phyloP scores from a whole-genome alignment of 176 grass and related monocot genomes.

The Typha latifolia region DNA sequence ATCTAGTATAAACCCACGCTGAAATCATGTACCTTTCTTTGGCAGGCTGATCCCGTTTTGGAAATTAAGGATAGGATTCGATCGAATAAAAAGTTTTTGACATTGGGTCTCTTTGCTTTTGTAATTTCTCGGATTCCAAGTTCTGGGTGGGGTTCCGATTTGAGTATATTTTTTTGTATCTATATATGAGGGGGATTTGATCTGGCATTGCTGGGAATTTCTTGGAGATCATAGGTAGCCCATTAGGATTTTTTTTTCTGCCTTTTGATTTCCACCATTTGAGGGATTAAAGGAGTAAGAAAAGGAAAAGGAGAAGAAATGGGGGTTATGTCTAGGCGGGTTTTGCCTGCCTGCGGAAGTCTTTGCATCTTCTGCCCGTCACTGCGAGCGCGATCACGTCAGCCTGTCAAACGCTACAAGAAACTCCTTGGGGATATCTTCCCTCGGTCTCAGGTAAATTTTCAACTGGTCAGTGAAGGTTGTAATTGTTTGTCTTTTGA shows the following conservation, averaged over 20 bases:
- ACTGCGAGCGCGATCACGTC: conserved; percentile 60
- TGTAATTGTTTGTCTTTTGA: not conserved
- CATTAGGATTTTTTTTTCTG: not conserved
- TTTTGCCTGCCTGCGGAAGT: conserved; percentile 73
- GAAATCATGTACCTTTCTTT: not conserved
- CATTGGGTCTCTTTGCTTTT: not conserved
- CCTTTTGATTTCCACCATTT: not conserved
- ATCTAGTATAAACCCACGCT: no score
- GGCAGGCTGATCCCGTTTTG: conserved; percentile 7
- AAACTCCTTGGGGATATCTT: conserved; percentile 74
- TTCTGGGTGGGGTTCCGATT: no score
- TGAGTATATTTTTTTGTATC: no score
- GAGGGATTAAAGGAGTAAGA: not conserved
- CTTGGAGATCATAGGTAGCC: not conserved
- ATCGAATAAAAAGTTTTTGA: not conserved
- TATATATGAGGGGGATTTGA: no score
- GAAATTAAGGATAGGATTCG: not conserved
- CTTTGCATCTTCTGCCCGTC: conserved; percentile 90
- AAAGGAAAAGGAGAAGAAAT: conserved; percentile 23
- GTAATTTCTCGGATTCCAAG: no score
- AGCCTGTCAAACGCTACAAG: conserved; percentile 94
- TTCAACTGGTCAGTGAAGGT: not conserved
- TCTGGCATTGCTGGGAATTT: no score
- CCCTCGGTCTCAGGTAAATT: conserved; percentile 43
- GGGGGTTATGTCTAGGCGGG: conserved; percentile 79